phyloP scores from a whole-genome alignment of 2,329 filamentous ascomycete genomes.

The Apiospora phragmitis region DNA sequence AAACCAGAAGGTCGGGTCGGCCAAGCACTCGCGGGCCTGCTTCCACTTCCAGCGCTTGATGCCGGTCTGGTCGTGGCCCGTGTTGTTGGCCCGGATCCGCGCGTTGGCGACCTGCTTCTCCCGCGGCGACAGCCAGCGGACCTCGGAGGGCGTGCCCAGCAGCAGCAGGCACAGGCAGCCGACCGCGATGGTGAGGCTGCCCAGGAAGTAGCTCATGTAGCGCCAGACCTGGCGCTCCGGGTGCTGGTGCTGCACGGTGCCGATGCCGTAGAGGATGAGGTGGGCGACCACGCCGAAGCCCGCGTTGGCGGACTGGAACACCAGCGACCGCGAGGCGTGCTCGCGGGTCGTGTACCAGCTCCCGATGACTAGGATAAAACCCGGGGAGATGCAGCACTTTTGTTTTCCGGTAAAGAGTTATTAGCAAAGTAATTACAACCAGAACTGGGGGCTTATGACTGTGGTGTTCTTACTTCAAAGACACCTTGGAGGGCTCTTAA shows the following conservation, averaged over 20 bases:
- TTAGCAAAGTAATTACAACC: neutral
- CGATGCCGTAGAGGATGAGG: conserved; percentile 38
- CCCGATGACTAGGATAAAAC: conserved; percentile 39
- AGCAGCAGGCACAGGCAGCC: conserved; percentile 35
- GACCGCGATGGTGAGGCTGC: conserved; percentile 33
- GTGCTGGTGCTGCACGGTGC: conserved; percentile 28
- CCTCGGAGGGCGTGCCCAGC: conserved; percentile 39
- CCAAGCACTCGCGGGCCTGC: conserved; percentile 35
- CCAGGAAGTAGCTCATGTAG: conserved; percentile 40
- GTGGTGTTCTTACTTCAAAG: conserved; percentile 30
- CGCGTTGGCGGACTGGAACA: conserved; percentile 39
- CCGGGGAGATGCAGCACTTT: conserved; percentile 39
- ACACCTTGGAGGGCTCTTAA: conserved; percentile 38
- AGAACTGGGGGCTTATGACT: neutral
- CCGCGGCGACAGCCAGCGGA: conserved; percentile 35
- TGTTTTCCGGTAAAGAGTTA: conserved; percentile 18
- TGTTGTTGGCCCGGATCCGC: conserved; percentile 37
- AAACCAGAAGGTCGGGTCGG: conserved; percentile 39
- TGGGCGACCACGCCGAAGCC: conserved; percentile 37
- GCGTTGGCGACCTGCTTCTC: conserved; percentile 39
- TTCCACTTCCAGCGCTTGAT: conserved; percentile 39
- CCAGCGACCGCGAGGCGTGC: conserved; percentile 35
- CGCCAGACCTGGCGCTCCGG: conserved; percentile 36
- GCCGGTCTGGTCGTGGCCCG: conserved; percentile 37
- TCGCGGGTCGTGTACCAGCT: conserved; percentile 40